These are phyloP conservation scores for Fusarium abutilonis DNA, from an alignment of 2,329 filamentous ascomycete genomes.

Conservation along the genomic window DNA sequence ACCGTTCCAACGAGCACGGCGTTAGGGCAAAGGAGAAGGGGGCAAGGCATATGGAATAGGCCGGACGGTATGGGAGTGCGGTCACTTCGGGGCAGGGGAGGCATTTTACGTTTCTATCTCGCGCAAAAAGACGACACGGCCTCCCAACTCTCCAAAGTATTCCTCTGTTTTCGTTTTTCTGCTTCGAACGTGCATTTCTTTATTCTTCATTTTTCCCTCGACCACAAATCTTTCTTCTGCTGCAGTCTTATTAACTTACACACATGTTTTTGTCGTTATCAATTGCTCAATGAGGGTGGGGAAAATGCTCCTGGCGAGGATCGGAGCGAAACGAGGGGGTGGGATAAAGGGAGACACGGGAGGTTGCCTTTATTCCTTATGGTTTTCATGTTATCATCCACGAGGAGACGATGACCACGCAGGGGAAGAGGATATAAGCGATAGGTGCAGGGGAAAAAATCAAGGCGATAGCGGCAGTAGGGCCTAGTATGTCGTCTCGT, in stretches of 20 bases:
- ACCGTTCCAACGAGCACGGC: slow-evolving; percentile 47
- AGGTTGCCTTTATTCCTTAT: slow-evolving; percentile 14
- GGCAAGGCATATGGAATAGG: slow-evolving; percentile 26
- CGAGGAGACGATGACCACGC: slow-evolving; percentile 9
- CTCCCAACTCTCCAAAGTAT: slow-evolving; percentile 27
- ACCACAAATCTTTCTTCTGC: slow-evolving; percentile 9
- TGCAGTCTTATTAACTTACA: slow-evolving; percentile 26
- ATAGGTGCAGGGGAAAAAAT: not conserved
- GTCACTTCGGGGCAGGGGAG: slow-evolving; percentile 21
- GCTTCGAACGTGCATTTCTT: not conserved
- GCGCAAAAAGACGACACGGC: slow-evolving; percentile 31
- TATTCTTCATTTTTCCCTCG: slow-evolving; percentile 8
- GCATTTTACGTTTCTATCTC: slow-evolving; percentile 24
- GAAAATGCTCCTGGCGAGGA: slow-evolving; percentile 1
- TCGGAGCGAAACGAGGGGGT: not conserved
- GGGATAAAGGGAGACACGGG: not conserved
- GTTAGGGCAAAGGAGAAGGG: slow-evolving; percentile 45
- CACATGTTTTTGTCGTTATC: slow-evolving; percentile 14
- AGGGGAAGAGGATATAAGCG: slow-evolving; percentile 1
- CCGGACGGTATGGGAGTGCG: slow-evolving; percentile 31
- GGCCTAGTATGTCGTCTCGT: slow-evolving; percentile 17
- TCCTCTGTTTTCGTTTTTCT: slow-evolving; percentile 17
- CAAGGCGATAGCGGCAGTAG: slow-evolving; percentile 28
- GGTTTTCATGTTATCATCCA: slow-evolving; percentile 6
- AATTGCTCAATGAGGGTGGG: slow-evolving; percentile 10